phyloP scores from a whole-genome alignment of 2,329 filamentous ascomycete genomes.

The Colletotrichum lupini region DNA sequence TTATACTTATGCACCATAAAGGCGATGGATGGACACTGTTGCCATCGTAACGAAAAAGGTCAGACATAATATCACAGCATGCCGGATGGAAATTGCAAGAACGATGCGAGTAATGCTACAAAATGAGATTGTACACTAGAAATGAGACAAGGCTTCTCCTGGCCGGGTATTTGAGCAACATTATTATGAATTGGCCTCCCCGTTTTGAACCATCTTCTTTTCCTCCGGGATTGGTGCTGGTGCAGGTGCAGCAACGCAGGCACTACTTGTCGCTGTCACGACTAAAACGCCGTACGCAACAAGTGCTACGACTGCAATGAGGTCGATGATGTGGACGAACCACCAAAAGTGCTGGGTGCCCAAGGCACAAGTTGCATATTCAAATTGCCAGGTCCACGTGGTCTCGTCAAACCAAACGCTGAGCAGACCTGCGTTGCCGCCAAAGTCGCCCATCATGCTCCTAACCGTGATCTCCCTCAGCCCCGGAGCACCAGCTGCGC shows the following conservation, averaged over 20 bases:
- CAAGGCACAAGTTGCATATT: slow-evolving; percentile 81
- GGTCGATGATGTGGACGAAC: slow-evolving; percentile 81
- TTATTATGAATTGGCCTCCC: slow-evolving; percentile 23
- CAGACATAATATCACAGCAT: background rate
- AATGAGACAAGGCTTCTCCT: slow-evolving; percentile 31
- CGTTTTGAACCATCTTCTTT: slow-evolving; percentile 15
- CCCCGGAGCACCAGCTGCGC: slow-evolving; percentile 63
- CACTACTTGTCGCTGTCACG: slow-evolving; percentile 8
- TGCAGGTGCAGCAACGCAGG: background rate
- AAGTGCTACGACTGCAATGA: slow-evolving; percentile 54
- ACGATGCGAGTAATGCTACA: slow-evolving; percentile 2
- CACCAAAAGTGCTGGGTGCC: slow-evolving; percentile 96
- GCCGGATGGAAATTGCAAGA: background rate
- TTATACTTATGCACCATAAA: background rate
- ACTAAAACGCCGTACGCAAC: slow-evolving; percentile 41
- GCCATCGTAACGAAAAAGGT: background rate
- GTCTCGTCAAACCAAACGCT: slow-evolving; percentile 88
- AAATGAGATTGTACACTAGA: slow-evolving; percentile 27
- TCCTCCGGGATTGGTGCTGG: background rate
- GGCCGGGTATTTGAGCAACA: slow-evolving; percentile 35
- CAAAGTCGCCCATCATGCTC: slow-evolving; percentile 98
- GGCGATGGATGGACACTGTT: background rate
- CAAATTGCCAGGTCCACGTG: slow-evolving; percentile 81
- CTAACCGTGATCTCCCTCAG: slow-evolving; percentile 91
- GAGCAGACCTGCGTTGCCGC: slow-evolving; percentile 89